phyloP scores from a whole-genome alignment of 257 asterid genomes.

The Dorcoceras hygrometricum region DNA sequence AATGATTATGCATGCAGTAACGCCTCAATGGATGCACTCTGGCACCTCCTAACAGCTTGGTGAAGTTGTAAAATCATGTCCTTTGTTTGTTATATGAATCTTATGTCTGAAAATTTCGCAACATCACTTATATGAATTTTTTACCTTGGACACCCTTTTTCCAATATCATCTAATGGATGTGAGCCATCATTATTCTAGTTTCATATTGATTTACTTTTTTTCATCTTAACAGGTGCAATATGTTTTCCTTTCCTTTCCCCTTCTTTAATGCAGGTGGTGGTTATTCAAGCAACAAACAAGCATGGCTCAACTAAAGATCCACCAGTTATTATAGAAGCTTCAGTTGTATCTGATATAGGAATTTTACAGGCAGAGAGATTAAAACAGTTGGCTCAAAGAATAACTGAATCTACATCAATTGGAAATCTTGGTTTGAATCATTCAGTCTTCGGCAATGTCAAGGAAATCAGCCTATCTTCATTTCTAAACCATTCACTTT shows the following conservation, averaged over 20 bases:
- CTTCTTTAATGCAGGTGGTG: constrained; percentile 44
- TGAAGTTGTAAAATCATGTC: neutral
- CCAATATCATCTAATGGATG: neutral
- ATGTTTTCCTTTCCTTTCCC: constrained; percentile 4
- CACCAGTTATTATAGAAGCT: neutral
- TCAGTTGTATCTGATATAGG: constrained; percentile 29
- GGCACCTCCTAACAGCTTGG: neutral
- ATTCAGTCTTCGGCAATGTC: constrained; percentile 71
- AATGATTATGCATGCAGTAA: neutral
- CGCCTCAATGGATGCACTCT: constrained; percentile 8
- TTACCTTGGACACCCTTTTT: constrained; percentile 9
- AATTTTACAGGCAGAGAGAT: constrained; percentile 50
- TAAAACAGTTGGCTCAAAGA: constrained; percentile 61
- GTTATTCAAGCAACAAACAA: constrained; percentile 56
- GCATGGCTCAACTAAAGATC: neutral
- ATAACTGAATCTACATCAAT: constrained; percentile 45
- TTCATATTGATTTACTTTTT: constrained; percentile 6
- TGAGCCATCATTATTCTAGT: neutral
- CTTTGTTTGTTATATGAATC: neutral
- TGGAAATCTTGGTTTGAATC: constrained; percentile 79
- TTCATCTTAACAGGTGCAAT: constrained; percentile 13
- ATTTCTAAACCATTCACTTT: constrained; percentile 45
- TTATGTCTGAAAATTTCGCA: constrained; percentile 6
- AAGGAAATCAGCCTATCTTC: constrained; percentile 72
- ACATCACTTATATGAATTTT: neutral